A percentile compares a stretch with the other conserved stretches of the same genome.
Evolutionary conservation across 2,329 filamentous ascomycete species (phyloP).

Genomic region (Colletotrichum tropicale): DNA sequence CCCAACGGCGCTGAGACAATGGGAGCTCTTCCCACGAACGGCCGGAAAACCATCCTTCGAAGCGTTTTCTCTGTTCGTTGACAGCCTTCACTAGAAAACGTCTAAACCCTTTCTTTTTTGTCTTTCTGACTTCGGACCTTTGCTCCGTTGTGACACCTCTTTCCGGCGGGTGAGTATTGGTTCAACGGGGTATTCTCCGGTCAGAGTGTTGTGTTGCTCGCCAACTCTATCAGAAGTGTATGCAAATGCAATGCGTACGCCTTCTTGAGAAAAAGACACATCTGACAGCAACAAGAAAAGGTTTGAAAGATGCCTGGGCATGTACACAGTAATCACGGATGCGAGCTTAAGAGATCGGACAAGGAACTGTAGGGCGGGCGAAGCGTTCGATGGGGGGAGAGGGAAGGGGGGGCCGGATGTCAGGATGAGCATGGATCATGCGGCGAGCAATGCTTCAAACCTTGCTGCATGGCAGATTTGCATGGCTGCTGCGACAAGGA

Average conservation of each 20-base stretch:
- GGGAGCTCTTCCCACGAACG: not conserved
- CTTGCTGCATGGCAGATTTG: not conserved
- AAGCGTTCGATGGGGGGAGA: not conserved
- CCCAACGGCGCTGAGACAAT: not conserved
- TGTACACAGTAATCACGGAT: not conserved
- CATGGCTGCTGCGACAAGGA: not conserved
- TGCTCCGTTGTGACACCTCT: not conserved
- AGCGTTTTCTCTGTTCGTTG: not conserved
- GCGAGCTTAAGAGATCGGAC: not conserved
- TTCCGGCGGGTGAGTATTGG: not conserved
- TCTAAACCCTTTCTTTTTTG: not conserved
- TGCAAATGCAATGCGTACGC: not conserved
- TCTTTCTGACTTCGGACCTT: not conserved
- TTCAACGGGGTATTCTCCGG: not conserved
- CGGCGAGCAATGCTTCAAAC: not conserved
- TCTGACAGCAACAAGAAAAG: not conserved
- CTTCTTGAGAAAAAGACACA: not conserved
- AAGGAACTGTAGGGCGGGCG: not conserved
- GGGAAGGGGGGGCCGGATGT: not conserved
- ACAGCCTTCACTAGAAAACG: not conserved
- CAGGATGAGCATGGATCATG: not conserved
- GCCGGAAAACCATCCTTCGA: not conserved
- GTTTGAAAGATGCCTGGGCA: not conserved
- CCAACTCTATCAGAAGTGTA: not conserved
- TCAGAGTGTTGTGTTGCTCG: not conserved